Evolutionary conservation across 1,284 basidiomycete genomes (phyloP).

Genomic region (Ustilago loliicola): DNA sequence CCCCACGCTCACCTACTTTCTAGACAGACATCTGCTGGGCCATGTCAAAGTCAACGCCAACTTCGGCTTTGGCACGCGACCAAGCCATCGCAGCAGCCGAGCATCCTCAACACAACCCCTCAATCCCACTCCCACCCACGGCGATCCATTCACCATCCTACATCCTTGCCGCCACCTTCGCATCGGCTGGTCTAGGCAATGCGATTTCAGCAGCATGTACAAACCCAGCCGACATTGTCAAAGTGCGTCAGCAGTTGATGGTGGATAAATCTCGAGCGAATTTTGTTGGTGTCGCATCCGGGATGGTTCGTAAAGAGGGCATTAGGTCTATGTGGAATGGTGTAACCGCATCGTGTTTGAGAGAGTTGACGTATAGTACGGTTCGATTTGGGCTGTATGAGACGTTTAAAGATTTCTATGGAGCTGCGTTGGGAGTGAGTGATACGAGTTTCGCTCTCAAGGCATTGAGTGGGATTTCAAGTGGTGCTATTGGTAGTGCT

Average conservation of each 20-base stretch:
- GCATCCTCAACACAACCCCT: conserved; percentile 40
- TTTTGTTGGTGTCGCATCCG: conserved; percentile 39
- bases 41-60: conserved; percentile 22
- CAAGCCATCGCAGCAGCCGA: conserved; percentile 38
- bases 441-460: conserved; percentile 56
- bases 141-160: conserved; percentile 20
- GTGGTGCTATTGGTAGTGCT: conserved; percentile 56
- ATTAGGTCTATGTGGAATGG: conserved; percentile 52
- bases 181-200: conserved; percentile 56
- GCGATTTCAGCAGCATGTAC: conserved; percentile 56
- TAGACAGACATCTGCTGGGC: background rate
- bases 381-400: conserved; percentile 62
- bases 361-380: conserved; percentile 61
- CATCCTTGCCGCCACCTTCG: conserved; percentile 49
- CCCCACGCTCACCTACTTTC: background rate
- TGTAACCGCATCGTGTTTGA: conserved; percentile 53
- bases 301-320: conserved; percentile 51
- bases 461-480: conserved; percentile 55
- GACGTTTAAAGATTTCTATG: conserved; percentile 55
- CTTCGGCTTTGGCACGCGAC: conserved; percentile 28
- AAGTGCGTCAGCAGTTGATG: conserved; percentile 61
- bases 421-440: conserved; percentile 17
- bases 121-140: conserved; percentile 7
- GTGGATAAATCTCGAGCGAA: conserved; percentile 37
- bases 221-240: conserved; percentile 61